A percentile compares a stretch with the other conserved stretches of the same genome.
Evolutionary conservation across 345 rosid genomes (phyloP).

Genomic region (Lepidium africanum): DNA sequence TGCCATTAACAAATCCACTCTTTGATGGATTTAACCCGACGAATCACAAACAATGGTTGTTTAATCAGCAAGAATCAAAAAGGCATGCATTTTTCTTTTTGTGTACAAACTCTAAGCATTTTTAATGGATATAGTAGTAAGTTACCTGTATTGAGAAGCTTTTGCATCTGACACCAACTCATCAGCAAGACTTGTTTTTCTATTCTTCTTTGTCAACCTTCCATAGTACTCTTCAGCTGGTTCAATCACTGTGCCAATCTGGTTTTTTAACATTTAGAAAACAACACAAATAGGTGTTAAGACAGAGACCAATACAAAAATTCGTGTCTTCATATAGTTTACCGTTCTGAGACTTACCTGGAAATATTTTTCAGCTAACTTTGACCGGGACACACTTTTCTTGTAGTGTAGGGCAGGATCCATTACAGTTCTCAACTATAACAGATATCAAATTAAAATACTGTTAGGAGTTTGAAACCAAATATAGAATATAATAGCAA

Average conservation of each 20-base stretch:
- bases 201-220: constrained; percentile 79
- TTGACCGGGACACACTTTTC: constrained; percentile 52
- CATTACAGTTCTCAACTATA: constrained; percentile 66
- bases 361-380: constrained; percentile 66
- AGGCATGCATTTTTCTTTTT: neutral
- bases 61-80: neutral
- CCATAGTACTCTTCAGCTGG: constrained; percentile 53
- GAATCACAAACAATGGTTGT: neutral
- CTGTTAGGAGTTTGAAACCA: neutral
- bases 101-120: neutral
- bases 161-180: constrained; percentile 64
- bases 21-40: neutral
- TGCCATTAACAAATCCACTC: neutral
- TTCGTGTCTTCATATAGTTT: neutral
- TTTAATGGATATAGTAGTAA: neutral
- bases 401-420: constrained; percentile 89
- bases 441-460: neutral
- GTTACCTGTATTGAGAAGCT: constrained; percentile 57
- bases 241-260: constrained; percentile 84
- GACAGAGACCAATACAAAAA: neutral
- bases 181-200: constrained; percentile 71
- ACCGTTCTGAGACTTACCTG: constrained; percentile 43
- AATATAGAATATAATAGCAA: neutral
- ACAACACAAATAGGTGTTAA: neutral
- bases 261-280: constrained; percentile 9